A percentile compares a stretch with the other conserved stretches of the same genome.
Conservation (phyloP, 2,329 filamentous ascomycete genomes). For the Penicillium sp. region DNA sequence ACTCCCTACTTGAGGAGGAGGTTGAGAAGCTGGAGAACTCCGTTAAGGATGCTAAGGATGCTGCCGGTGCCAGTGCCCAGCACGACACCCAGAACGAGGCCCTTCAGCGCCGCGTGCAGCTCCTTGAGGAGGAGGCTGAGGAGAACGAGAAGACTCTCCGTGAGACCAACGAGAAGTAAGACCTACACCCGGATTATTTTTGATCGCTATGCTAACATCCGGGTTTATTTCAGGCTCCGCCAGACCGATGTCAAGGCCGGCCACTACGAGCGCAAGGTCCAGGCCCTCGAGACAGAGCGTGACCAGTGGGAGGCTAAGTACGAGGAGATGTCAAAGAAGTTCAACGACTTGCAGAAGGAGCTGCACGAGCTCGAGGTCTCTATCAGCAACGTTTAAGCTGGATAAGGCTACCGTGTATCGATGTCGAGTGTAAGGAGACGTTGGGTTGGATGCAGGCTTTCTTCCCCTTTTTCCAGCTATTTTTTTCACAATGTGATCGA, state of each 20-base stretch:
- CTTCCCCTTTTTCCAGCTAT: slow-evolving; percentile 25
- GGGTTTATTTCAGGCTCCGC: slow-evolving; percentile 69
- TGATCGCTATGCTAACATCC: slow-evolving; percentile 9
- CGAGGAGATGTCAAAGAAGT: slow-evolving; percentile 95
- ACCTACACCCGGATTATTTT: slow-evolving; percentile 17
- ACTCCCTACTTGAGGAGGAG: slow-evolving; percentile 82
- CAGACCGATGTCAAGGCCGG: slow-evolving; percentile 99
- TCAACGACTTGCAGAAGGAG: slow-evolving; percentile 80
- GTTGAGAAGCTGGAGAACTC: slow-evolving; percentile 86
- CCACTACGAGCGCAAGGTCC: slow-evolving; percentile 98
- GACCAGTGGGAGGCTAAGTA: slow-evolving; percentile 98
- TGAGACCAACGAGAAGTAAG: slow-evolving; percentile 98
- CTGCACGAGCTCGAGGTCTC: slow-evolving; percentile 86
- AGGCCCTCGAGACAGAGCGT: slow-evolving; percentile 86
- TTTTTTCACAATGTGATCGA: slow-evolving; percentile 29
- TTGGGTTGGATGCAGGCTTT: slow-evolving; percentile 28
- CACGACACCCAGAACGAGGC: slow-evolving; percentile 88
- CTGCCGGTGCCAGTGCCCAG: slow-evolving; percentile 77
- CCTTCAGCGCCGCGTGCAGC: slow-evolving; percentile 85
- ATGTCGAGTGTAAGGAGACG: slow-evolving; percentile 29
- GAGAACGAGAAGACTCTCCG: slow-evolving; percentile 93
- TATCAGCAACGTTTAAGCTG: slow-evolving; percentile 83
- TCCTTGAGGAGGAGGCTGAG: slow-evolving; percentile 97
- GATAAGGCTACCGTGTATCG: slow-evolving; percentile 27
- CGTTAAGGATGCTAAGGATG: slow-evolving; percentile 84